Evolutionary conservation across 495 filamentous ascomycete genomes (phyloP).

Genomic region (Talaromyces wortmannii): DNA sequence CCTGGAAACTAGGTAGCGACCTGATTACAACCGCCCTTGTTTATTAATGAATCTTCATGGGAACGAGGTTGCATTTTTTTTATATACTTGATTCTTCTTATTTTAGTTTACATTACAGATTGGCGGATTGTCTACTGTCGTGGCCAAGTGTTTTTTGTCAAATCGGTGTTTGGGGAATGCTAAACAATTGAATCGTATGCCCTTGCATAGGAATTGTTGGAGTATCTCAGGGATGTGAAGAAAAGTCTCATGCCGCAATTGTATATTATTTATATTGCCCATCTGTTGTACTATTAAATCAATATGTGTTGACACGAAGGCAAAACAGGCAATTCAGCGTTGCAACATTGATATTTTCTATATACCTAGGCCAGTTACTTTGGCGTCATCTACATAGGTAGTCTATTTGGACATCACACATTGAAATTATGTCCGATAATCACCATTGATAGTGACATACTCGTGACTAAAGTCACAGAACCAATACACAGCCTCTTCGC

Average conservation of each 20-base stretch:
- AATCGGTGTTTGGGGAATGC: not conserved
- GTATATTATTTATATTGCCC: not conserved
- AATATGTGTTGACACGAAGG: not conserved
- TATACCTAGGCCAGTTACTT: not conserved
- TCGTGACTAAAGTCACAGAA: constrained; percentile 98
- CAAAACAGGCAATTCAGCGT: not conserved
- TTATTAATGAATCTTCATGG: constrained; percentile 2
- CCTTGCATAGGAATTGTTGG: not conserved
- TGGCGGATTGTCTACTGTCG: not conserved
- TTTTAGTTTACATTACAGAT: not conserved
- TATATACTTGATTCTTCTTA: not conserved
- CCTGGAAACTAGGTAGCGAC: constrained; percentile 34
- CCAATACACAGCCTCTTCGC: constrained; percentile 80
- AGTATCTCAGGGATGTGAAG: not conserved
- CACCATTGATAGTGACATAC: constrained; percentile 90
- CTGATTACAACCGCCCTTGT: not conserved
- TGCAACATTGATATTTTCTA: not conserved
- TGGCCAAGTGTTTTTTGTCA: not conserved
- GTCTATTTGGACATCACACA: not conserved
- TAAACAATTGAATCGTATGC: not conserved
- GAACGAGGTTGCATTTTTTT: not conserved
- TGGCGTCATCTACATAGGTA: not conserved
- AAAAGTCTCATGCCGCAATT: not conserved
- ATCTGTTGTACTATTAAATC: not conserved
- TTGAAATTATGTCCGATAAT: constrained; percentile 65